These are phyloP conservation scores for Paecilomyces fulvus DNA, from an alignment of 2,329 filamentous ascomycete genomes.

Conservation along the genomic window DNA sequence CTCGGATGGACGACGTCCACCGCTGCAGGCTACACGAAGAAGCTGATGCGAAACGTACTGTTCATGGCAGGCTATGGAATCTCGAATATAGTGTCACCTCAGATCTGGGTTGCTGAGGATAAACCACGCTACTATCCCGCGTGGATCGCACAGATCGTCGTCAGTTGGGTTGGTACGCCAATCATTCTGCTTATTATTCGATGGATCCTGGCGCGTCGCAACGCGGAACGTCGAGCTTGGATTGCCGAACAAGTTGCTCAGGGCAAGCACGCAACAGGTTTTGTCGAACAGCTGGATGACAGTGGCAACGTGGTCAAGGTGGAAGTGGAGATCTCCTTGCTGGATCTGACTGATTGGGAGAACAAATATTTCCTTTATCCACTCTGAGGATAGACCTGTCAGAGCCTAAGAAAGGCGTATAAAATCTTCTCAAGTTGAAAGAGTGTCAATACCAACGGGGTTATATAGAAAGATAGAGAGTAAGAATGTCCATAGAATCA, in stretches of 20 bases:
- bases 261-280: conserved; percentile 6
- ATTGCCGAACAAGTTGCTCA: conserved; percentile 14
- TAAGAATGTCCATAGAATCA: no score
- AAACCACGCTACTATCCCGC: conserved; percentile 25
- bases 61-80: conserved; percentile 17
- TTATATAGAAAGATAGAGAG: no score
- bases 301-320: conserved; percentile 18
- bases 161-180: conserved; percentile 30
- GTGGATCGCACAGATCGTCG: conserved; percentile 23
- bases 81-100: conserved; percentile 21
- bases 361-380: conserved; percentile 34
- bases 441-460: no score
- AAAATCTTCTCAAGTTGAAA: not conserved
- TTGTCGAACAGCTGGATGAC: conserved; percentile 23
- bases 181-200: conserved; percentile 25
- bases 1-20: conserved; percentile 32
- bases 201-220: conserved; percentile 24
- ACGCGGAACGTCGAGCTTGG: conserved; percentile 21
- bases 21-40: conserved; percentile 22
- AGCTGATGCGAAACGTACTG: conserved; percentile 22
- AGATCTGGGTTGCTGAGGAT: conserved; percentile 19
- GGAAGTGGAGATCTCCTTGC: conserved; percentile 25
- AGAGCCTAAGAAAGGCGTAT: not conserved
- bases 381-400: conserved; percentile 5
- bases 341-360: conserved; percentile 32